Percentiles rank a stretch among this genome's conserved stretches.
phyloP scores from a whole-genome alignment of 108 stramenopile genomes.

The Skeletonema tropicum region DNA sequence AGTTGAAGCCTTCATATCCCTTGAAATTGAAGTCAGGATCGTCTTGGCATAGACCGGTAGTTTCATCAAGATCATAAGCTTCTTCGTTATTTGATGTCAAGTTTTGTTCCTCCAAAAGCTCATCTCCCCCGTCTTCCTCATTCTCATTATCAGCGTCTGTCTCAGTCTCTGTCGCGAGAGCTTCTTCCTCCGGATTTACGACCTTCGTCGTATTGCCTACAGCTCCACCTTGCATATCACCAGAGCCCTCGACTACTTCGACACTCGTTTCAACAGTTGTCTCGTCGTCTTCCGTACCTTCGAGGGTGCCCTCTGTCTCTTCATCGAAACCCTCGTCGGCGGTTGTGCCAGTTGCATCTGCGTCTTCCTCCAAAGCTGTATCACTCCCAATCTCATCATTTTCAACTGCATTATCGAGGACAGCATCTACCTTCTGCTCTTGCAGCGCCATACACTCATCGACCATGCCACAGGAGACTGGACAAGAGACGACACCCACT shows the following conservation, averaged over 20 bases:
- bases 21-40: slow-evolving; percentile 2
- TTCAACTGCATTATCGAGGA: neutral
- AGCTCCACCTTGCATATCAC: neutral
- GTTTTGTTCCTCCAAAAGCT: slow-evolving; percentile 18
- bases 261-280: neutral
- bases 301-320: neutral
- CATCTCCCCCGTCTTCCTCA: neutral
- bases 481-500: slow-evolving; percentile 30
- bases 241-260: neutral
- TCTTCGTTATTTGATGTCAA: neutral
- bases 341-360: neutral
- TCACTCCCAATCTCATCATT: no score
- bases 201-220: neutral
- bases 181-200: neutral
- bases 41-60: neutral
- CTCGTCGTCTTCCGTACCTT: slow-evolving; percentile 12
- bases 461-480: slow-evolving; percentile 28
- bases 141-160: neutral
- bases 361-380: neutral
- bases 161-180: neutral
- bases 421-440: neutral
- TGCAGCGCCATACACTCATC: slow-evolving; percentile 13
- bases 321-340: neutral
- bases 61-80: neutral
- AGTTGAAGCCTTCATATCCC: neutral